Percentiles rank a stretch among this genome's conserved stretches.
Evolutionary conservation across 306 rosid genomes (phyloP).

Genomic region (Hylodesmum podocarpum): DNA sequence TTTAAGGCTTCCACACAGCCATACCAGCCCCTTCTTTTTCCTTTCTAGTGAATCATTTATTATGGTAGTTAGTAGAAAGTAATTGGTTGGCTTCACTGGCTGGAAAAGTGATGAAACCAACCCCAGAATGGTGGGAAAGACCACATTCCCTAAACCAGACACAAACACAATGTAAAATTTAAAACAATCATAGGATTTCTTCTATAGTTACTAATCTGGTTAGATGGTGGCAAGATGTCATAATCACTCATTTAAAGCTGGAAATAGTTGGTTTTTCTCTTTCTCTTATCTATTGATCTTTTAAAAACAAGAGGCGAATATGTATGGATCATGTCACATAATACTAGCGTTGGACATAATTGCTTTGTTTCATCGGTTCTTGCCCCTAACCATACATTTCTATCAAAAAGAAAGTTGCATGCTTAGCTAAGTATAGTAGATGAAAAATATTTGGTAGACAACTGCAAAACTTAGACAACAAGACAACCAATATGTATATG

Average conservation of each 20-base stretch:
- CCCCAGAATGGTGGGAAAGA: background rate
- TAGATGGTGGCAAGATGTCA: background rate
- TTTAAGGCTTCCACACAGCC: background rate
- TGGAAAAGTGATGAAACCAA: slow-evolving; percentile 4
- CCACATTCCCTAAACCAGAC: background rate
- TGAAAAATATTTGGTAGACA: no score
- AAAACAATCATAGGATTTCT: slow-evolving; percentile 12
- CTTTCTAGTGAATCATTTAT: slow-evolving; percentile 29
- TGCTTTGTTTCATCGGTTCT: background rate
- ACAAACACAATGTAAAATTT: background rate
- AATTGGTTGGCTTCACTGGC: slow-evolving; percentile 15
- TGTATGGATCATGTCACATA: no score
- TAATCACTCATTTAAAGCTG: background rate
- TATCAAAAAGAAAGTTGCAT: background rate
- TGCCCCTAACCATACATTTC: background rate
- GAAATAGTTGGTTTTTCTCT: no score
- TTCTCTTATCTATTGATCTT: no score
- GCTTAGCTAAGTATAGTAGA: background rate
- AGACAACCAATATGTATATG: no score
- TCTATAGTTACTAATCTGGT: background rate
- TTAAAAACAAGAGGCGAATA: no score
- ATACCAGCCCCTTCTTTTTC: background rate
- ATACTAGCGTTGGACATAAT: background rate
- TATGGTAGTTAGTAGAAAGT: slow-evolving; percentile 37
- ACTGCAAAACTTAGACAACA: no score